Conservation (phyloP, 345 rosid species). For the Gossypium stocksii region DNA sequence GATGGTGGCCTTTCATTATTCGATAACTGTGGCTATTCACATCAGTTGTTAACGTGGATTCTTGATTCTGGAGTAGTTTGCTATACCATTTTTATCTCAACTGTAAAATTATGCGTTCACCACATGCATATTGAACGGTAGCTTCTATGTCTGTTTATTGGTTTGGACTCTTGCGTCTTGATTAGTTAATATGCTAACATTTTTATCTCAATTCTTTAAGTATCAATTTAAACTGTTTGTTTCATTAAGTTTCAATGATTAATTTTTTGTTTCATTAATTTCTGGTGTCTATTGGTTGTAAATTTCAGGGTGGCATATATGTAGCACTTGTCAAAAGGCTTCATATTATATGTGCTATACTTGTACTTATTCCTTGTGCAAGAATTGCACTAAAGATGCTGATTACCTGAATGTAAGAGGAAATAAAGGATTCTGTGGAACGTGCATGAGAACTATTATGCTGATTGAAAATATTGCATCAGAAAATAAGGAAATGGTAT, state of each 20-base stretch:
- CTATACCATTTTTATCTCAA: not conserved
- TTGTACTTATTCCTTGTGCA: not conserved
- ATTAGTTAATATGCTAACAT: not conserved
- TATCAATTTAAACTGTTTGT: not conserved
- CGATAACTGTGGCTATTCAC: not conserved
- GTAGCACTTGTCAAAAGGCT: not conserved
- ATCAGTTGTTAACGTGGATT: not conserved
- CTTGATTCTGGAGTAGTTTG: not conserved
- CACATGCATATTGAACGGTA: not conserved
- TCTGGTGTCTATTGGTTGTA: not conserved
- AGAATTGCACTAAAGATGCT: constrained; percentile 2
- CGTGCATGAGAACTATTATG: not conserved
- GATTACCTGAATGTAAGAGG: not conserved
- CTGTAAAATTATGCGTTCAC: not conserved
- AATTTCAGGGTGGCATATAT: not conserved
- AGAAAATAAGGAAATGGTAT: not conserved
- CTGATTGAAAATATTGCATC: not conserved
- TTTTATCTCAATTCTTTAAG: not conserved
- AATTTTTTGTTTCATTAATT: not conserved
- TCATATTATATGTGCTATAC: not conserved
- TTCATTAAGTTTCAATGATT: not conserved
- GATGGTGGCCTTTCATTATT: no score
- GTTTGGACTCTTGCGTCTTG: not conserved
- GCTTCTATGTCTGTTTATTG: not conserved
- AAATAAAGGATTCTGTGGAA: not conserved